Evolutionary conservation across 1,139 yeast species (phyloP).

Genomic region (Blastobotrys apis): DNA sequence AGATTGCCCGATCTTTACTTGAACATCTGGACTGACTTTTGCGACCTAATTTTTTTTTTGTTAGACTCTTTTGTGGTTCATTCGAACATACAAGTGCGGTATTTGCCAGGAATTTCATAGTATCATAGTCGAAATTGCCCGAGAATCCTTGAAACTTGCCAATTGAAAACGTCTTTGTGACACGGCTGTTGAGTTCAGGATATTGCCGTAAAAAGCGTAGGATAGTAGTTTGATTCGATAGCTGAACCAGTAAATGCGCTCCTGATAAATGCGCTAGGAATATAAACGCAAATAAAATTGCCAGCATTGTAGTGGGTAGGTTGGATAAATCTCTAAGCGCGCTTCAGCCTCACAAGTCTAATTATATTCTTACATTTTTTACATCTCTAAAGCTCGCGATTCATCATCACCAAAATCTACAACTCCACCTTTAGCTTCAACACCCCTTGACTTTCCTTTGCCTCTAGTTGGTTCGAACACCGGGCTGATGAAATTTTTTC

Average conservation of each 20-base stretch:
- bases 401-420: constrained; percentile 24
- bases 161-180: constrained; percentile 29
- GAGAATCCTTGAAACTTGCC: constrained; percentile 30
- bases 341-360: no score
- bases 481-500: constrained; percentile 36
- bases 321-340: no score
- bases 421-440: constrained; percentile 12
- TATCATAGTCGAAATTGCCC: constrained; percentile 27
- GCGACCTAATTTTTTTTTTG: constrained; percentile 19
- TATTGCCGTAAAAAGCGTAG: constrained; percentile 24
- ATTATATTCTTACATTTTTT: no score
- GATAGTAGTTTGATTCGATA: constrained; percentile 22
- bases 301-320: no score
- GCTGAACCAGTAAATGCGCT: constrained; percentile 28
- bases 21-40: constrained; percentile 31
- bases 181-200: constrained; percentile 23
- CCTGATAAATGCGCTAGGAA: background rate
- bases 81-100: constrained; percentile 20
- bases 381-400: constrained; percentile 20
- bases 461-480: constrained; percentile 12
- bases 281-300: background rate
- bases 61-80: background rate
- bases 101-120: constrained; percentile 20
- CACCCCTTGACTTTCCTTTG: constrained; percentile 1
- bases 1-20: constrained; percentile 20